phyloP scores from a whole-genome alignment of 441 rosid genomes.

The Populus hybrid region DNA sequence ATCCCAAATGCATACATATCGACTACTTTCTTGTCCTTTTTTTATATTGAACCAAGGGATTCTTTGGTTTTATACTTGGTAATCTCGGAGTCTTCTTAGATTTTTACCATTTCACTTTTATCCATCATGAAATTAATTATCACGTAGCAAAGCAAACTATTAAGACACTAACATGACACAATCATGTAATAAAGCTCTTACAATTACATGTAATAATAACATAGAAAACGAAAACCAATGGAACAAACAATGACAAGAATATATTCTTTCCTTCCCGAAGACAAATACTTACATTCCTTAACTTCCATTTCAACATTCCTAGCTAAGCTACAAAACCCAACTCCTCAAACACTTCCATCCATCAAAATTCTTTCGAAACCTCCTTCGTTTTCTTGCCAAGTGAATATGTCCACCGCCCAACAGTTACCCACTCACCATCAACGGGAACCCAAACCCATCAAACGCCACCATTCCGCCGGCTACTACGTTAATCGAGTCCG shows the following conservation, averaged over 20 bases:
- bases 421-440: constrained; percentile 31
- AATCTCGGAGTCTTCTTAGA: neutral
- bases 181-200: neutral
- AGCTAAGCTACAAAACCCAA: neutral
- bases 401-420: constrained; percentile 24
- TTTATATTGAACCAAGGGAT: too few relatives aligned
- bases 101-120: too few relatives aligned
- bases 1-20: too few relatives aligned
- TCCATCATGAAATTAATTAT: too few relatives aligned
- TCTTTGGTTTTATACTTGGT: neutral
- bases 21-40: too few relatives aligned
- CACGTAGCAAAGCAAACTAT: neutral
- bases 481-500: constrained; percentile 62
- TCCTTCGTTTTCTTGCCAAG: neutral
- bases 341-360: neutral
- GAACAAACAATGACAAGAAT: neutral
- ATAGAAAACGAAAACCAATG: neutral
- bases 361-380: neutral
- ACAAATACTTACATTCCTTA: constrained; percentile 9
- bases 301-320: neutral
- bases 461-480: constrained; percentile 42
- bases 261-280: constrained; percentile 35
- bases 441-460: constrained; percentile 19
- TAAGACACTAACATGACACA: too few relatives aligned
- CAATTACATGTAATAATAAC: too few relatives aligned